phyloP scores from a whole-genome alignment of 2,329 filamentous ascomycete species.

The Ophiostoma fasciatum region DNA sequence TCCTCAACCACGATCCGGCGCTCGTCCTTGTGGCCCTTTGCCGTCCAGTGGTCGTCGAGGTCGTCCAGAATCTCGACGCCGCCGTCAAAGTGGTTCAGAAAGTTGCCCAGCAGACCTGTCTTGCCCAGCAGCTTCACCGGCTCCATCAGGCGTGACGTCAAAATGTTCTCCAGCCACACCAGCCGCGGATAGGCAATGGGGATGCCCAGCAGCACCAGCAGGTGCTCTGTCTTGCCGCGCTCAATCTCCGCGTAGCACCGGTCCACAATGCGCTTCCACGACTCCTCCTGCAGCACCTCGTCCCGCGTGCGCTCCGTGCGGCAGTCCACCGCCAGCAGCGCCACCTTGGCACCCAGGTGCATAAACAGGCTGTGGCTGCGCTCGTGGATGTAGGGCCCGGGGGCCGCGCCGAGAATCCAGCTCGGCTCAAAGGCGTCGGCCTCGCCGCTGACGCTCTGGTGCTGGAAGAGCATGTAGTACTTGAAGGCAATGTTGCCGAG shows the following conservation, averaged over 20 bases:
- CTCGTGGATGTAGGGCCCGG: slow-evolving; percentile 84
- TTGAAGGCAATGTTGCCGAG: slow-evolving; percentile 89
- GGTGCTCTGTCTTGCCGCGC: slow-evolving; percentile 73
- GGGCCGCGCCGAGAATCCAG: slow-evolving; percentile 67
- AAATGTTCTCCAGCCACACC: slow-evolving; percentile 56
- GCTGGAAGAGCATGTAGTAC: slow-evolving; percentile 97
- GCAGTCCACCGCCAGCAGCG: slow-evolving; percentile 78
- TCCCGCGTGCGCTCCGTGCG: slow-evolving; percentile 79
- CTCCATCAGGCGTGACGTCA: slow-evolving; percentile 76
- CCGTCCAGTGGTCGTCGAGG: slow-evolving; percentile 93
- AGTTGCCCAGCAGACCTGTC: slow-evolving; percentile 61
- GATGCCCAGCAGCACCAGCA: slow-evolving; percentile 75
- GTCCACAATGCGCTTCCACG: slow-evolving; percentile 77
- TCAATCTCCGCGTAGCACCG: slow-evolving; percentile 69
- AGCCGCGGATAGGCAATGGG: slow-evolving; percentile 68
- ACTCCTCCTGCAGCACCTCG: slow-evolving; percentile 64
- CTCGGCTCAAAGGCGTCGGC: slow-evolving; percentile 74
- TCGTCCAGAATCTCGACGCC: slow-evolving; percentile 86
- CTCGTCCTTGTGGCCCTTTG: slow-evolving; percentile 85
- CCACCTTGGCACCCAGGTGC: slow-evolving; percentile 61
- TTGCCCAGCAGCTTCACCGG: slow-evolving; percentile 80
- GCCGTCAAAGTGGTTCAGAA: slow-evolving; percentile 81
- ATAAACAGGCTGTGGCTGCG: slow-evolving; percentile 76
- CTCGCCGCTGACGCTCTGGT: slow-evolving; percentile 75
- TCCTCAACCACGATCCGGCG: slow-evolving; percentile 77